Percentiles rank a stretch among this genome's conserved stretches.
Evolutionary conservation across 768 basidiomycete species (phyloP).

Genomic region (Rickenella mellea): DNA sequence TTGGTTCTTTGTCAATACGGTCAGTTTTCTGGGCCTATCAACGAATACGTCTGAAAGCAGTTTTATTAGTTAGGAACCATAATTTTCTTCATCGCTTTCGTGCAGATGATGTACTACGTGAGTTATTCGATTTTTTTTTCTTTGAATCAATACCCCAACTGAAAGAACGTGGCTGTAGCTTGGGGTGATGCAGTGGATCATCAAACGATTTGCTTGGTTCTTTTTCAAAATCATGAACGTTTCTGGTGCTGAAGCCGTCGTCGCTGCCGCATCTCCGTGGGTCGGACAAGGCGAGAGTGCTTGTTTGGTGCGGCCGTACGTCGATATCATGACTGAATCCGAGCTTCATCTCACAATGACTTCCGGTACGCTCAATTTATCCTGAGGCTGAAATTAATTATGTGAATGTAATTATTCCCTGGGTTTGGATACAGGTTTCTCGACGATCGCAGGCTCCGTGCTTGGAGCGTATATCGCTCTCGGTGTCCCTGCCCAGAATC

Average conservation of each 20-base stretch:
- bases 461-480: conserved; percentile 73
- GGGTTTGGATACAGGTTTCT: conserved; percentile 71
- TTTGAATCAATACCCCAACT: no score
- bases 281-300: conserved; percentile 87
- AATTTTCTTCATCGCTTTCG: conserved; percentile 90
- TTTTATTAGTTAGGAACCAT: conserved; percentile 69
- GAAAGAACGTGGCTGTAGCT: conserved; percentile 29
- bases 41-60: no score
- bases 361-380: conserved; percentile 37
- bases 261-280: conserved; percentile 90
- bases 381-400: background rate
- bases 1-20: conserved; percentile 81
- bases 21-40: no score
- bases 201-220: conserved; percentile 85
- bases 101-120: conserved; percentile 83
- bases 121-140: conserved; percentile 5
- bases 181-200: conserved; percentile 91
- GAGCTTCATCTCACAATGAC: conserved; percentile 85
- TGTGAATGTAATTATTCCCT: no score
- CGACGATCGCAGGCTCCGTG: conserved; percentile 88
- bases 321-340: conserved; percentile 76
- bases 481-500: conserved; percentile 70
- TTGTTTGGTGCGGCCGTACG: conserved; percentile 76
- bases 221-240: conserved; percentile 89
- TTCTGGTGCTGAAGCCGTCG: conserved; percentile 89